Evolutionary conservation across 371 early-diverging fungal genomes (phyloP).

Genomic region (Mucor saturninus): DNA sequence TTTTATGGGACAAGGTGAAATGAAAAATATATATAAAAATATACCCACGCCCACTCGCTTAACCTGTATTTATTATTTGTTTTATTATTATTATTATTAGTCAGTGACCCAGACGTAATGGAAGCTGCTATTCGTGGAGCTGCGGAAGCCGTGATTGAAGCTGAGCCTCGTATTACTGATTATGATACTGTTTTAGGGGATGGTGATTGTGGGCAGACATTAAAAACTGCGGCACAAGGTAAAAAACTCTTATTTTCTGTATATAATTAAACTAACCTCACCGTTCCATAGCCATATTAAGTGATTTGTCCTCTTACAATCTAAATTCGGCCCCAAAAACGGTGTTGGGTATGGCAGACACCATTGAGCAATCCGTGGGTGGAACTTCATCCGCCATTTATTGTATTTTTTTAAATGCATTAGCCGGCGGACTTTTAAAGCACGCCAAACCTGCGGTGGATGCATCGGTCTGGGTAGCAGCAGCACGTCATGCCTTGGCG

Average conservation of each 20-base stretch:
- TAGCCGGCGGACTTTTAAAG: conserved; percentile 58
- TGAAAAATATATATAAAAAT: too few species aligned
- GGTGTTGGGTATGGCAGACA: conserved; percentile 54
- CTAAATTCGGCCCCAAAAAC: conserved; percentile 33
- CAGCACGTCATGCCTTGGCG: conserved; percentile 58
- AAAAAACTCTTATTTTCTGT: conserved; percentile 11
- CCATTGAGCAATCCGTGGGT: conserved; percentile 76
- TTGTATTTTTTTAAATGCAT: conserved; percentile 77
- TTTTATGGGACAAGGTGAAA: conserved; percentile 2
- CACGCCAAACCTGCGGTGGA: conserved; percentile 15
- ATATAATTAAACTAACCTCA: background rate
- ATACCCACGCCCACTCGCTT: too few species aligned
- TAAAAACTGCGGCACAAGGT: conserved; percentile 68
- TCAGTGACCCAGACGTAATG: conserved; percentile 13
- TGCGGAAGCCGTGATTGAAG: conserved; percentile 58
- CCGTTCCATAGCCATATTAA: conserved; percentile 36
- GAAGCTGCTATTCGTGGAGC: conserved; percentile 52
- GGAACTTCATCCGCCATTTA: conserved; percentile 81
- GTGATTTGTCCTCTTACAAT: conserved; percentile 23
- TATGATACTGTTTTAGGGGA: conserved; percentile 80
- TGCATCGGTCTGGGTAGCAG: conserved; percentile 20
- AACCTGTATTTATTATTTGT: too few species aligned
- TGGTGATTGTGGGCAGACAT: conserved; percentile 83
- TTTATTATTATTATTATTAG: background rate
- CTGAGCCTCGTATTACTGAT: conserved; percentile 73